A percentile compares a stretch with the other conserved stretches of the same genome.
phyloP scores from a whole-genome alignment of 164 flowering plant species.

The Stephania yunnanensis region DNA sequence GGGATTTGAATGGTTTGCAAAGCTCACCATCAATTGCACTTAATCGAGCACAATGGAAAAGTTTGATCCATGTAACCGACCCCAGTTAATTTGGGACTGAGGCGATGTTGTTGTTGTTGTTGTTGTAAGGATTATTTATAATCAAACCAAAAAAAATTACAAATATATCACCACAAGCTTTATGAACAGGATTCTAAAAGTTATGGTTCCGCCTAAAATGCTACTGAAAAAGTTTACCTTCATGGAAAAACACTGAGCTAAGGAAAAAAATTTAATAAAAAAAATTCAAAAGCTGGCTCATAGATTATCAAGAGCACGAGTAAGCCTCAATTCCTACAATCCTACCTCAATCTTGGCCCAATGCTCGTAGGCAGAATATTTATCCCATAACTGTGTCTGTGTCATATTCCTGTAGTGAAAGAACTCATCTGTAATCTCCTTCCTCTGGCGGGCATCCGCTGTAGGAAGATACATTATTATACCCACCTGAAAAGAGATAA shows the following conservation, averaged over 20 bases:
- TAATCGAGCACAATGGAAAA: too few relatives aligned
- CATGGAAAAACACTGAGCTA: background rate
- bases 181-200: background rate
- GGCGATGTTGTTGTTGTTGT: too few relatives aligned
- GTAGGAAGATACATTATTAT: constrained; percentile 99
- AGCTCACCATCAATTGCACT: too few relatives aligned
- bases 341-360: constrained; percentile 99
- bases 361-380: constrained; percentile 88
- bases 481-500: constrained; percentile 67
- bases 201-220: background rate
- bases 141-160: too few relatives aligned
- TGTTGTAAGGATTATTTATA: too few relatives aligned
- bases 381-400: constrained; percentile 67
- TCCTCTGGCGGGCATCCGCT: constrained; percentile 83
- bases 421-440: constrained; percentile 91
- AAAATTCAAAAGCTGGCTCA: background rate
- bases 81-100: too few relatives aligned
- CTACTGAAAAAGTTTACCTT: background rate
- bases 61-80: too few relatives aligned
- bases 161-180: too few relatives aligned
- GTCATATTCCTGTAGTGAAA: constrained; percentile 76
- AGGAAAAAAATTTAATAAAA: too few relatives aligned
- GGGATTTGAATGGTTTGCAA: too few relatives aligned
- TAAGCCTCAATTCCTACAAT: constrained; percentile 28
- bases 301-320: background rate